phyloP scores from a whole-genome alignment of 75 land plant genomes.

The Isoetes taiwanensis region DNA sequence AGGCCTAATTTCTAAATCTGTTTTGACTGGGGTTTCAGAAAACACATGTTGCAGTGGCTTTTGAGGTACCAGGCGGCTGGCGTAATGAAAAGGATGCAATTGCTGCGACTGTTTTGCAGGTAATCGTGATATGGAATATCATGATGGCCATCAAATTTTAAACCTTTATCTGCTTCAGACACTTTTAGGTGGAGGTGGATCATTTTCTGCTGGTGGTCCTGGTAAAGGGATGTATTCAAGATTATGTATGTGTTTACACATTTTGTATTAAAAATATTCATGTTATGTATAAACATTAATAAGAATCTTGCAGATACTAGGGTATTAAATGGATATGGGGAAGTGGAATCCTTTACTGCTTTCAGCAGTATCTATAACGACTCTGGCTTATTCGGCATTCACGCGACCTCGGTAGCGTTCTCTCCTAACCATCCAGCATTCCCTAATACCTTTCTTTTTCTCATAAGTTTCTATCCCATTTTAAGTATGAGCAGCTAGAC shows the following conservation, averaged over 20 bases:
- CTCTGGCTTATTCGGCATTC: slow-evolving; percentile 82
- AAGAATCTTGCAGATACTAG: slow-evolving; percentile 39
- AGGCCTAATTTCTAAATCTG: too few relatives aligned
- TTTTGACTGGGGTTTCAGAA: slow-evolving; percentile 30
- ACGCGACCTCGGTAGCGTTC: slow-evolving; percentile 81
- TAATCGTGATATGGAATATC: slow-evolving; percentile 5
- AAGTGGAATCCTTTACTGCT: slow-evolving; percentile 77
- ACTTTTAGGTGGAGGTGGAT: slow-evolving; percentile 94
- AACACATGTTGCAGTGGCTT: slow-evolving; percentile 88
- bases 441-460: too few relatives aligned
- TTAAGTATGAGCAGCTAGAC: too few relatives aligned
- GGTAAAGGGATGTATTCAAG: slow-evolving; percentile 98
- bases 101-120: slow-evolving; percentile 76
- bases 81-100: slow-evolving; percentile 67
- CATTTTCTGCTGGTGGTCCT: slow-evolving; percentile 97
- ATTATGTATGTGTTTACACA: slow-evolving; percentile 43
- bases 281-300: neutral
- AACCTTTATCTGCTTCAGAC: slow-evolving; percentile 33
- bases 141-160: too few relatives aligned
- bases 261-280: neutral
- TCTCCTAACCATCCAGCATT: too few relatives aligned
- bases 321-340: slow-evolving; percentile 59
- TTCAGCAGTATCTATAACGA: slow-evolving; percentile 86
- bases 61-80: slow-evolving; percentile 98
- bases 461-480: too few relatives aligned